Conservation (phyloP, 345 rosid species). For the Populus alba region DNA sequence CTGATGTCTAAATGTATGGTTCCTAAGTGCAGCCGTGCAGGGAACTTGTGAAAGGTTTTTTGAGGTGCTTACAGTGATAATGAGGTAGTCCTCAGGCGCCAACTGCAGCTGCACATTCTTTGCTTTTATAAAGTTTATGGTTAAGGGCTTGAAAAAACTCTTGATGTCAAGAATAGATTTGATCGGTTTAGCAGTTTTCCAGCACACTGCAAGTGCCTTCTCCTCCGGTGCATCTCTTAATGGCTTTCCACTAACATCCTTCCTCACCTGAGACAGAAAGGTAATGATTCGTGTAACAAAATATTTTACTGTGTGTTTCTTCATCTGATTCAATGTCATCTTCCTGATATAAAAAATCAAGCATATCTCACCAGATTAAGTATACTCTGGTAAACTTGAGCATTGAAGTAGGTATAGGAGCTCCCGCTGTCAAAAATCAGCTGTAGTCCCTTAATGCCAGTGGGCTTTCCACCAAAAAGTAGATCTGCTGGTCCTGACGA, state of each 20-base stretch:
- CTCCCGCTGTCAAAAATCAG: slow-evolving; percentile 85
- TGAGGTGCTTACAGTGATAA: slow-evolving; percentile 56
- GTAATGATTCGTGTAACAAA: neutral
- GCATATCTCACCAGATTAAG: slow-evolving; percentile 55
- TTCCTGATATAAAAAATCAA: neutral
- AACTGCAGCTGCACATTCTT: slow-evolving; percentile 53
- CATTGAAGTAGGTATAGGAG: slow-evolving; percentile 76
- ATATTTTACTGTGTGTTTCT: neutral
- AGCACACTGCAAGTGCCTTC: slow-evolving; percentile 67
- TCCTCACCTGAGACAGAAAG: slow-evolving; percentile 38
- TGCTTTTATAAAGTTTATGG: slow-evolving; percentile 43
- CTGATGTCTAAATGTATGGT: too few species aligned
- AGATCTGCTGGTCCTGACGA: slow-evolving; percentile 68
- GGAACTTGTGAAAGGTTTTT: neutral
- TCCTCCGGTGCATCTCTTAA: slow-evolving; percentile 53
- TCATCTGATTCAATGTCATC: neutral
- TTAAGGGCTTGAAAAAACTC: slow-evolving; percentile 57
- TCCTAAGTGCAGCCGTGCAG: neutral
- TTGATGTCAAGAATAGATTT: slow-evolving; percentile 49
- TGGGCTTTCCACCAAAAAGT: slow-evolving; percentile 47
- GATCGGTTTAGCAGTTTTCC: slow-evolving; percentile 66
- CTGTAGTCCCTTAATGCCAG: slow-evolving; percentile 52
- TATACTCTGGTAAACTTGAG: slow-evolving; percentile 41
- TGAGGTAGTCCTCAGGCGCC: slow-evolving; percentile 71
- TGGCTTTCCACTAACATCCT: slow-evolving; percentile 45